Evolutionary conservation across 2,329 filamentous ascomycete species (phyloP).

Genomic region (Aspergillus felis): DNA sequence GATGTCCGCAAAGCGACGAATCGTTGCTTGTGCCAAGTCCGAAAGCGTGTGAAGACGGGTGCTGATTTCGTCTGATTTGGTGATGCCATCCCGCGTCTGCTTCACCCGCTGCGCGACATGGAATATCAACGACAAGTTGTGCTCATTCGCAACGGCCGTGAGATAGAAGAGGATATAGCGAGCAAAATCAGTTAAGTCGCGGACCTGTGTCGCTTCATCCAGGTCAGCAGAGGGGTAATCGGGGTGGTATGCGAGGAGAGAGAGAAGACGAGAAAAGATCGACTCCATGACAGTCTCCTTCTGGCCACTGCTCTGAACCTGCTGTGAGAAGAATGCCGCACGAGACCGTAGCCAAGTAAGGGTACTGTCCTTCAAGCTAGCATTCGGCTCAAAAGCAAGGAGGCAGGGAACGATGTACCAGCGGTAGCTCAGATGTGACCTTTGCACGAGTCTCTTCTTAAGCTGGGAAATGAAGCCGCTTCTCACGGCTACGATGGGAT

Average conservation of each 20-base stretch:
- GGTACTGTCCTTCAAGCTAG: constrained; percentile 67
- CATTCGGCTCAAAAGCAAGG: constrained; percentile 81
- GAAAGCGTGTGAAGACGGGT: constrained; percentile 72
- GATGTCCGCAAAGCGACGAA: constrained; percentile 80
- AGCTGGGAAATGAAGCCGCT: constrained; percentile 76
- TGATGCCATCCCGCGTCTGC: constrained; percentile 77
- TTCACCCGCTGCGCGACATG: constrained; percentile 92
- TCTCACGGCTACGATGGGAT: constrained; percentile 69
- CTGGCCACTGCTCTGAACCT: constrained; percentile 34
- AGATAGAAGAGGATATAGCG: constrained; percentile 90
- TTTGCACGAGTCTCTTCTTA: constrained; percentile 61
- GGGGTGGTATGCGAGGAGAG: constrained; percentile 86
- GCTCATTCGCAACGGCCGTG: constrained; percentile 73
- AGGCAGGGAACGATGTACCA: constrained; percentile 91
- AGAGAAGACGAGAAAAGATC: constrained; percentile 76
- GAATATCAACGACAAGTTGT: constrained; percentile 84
- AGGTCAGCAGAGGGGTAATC: constrained; percentile 60
- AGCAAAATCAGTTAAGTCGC: constrained; percentile 71
- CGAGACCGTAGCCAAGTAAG: constrained; percentile 88
- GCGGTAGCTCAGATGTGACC: constrained; percentile 69
- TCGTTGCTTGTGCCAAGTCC: constrained; percentile 77
- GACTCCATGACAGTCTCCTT: constrained; percentile 67
- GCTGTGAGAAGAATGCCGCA: constrained; percentile 59
- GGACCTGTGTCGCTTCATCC: constrained; percentile 45
- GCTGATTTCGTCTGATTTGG: constrained; percentile 46